Evolutionary conservation across 1,284 basidiomycete genomes (phyloP).

Genomic region (Coniophora puteana): DNA sequence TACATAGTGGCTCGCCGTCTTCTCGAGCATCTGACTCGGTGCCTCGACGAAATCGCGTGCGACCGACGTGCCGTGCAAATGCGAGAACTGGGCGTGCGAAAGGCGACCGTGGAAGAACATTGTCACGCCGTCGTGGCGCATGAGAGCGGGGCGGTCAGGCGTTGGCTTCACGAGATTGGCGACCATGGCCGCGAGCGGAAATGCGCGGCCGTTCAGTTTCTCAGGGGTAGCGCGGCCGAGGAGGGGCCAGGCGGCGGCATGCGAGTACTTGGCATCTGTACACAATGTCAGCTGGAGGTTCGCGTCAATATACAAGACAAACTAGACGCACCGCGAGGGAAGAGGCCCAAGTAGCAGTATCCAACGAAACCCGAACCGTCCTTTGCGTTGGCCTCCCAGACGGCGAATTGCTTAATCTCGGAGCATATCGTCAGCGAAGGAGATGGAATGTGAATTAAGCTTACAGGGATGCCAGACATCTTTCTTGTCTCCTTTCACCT

Average conservation of each 20-base stretch:
- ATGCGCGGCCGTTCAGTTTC: slow-evolving; percentile 53
- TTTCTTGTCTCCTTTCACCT: slow-evolving; percentile 48
- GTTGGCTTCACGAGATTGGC: slow-evolving; percentile 85
- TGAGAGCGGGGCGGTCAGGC: slow-evolving; percentile 73
- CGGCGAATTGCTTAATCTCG: slow-evolving; percentile 76
- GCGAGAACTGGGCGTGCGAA: slow-evolving; percentile 65
- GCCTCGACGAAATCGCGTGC: slow-evolving; percentile 85
- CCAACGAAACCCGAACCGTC: slow-evolving; percentile 71
- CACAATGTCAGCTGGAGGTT: neutral
- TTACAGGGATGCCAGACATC: slow-evolving; percentile 72
- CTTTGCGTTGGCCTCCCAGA: slow-evolving; percentile 75
- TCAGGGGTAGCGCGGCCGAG: slow-evolving; percentile 61
- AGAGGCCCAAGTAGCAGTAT: slow-evolving; percentile 83
- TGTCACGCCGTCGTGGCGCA: slow-evolving; percentile 79
- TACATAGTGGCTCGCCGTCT: slow-evolving; percentile 76
- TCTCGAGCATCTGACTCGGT: slow-evolving; percentile 88
- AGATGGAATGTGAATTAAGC: slow-evolving; percentile 14
- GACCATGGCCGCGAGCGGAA: slow-evolving; percentile 79
- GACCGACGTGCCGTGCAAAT: slow-evolving; percentile 80
- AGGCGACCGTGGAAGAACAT: slow-evolving; percentile 81
- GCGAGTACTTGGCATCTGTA: slow-evolving; percentile 73
- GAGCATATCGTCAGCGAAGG: neutral
- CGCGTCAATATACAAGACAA: neutral
- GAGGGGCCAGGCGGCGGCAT: slow-evolving; percentile 85
- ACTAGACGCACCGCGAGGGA: slow-evolving; percentile 63